Percentiles rank a stretch among this genome's conserved stretches.
Evolutionary conservation across 768 basidiomycete species (phyloP).

Genomic region (Leccinellum albellum): DNA sequence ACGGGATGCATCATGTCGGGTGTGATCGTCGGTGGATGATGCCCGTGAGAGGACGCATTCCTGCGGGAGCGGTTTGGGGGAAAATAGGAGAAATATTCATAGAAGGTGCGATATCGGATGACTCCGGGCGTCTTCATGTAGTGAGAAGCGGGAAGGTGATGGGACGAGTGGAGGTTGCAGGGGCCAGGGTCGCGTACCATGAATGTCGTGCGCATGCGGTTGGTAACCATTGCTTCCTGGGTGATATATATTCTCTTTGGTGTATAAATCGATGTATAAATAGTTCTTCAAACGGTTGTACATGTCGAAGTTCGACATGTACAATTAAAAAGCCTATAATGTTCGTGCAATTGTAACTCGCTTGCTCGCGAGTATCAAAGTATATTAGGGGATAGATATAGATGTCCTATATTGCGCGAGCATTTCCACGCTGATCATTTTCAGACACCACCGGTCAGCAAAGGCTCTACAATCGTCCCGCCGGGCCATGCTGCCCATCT

Average conservation of each 20-base stretch:
- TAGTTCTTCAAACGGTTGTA: no score
- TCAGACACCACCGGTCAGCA: constrained; percentile 84
- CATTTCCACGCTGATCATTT: constrained; percentile 94
- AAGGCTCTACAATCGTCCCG: constrained; percentile 91
- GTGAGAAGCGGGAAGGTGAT: background rate
- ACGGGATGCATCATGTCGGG: background rate
- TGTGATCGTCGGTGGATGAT: background rate
- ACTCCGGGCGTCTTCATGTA: background rate
- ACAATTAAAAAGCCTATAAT: background rate
- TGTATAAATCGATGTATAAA: no score
- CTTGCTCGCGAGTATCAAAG: background rate
- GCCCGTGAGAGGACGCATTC: background rate
- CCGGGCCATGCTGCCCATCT: constrained; percentile 87
- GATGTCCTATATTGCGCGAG: constrained; percentile 43
- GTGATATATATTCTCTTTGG: no score
- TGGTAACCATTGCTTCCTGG: no score
- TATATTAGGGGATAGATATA: background rate
- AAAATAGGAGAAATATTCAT: background rate
- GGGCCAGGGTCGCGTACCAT: no score
- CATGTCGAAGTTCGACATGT: no score
- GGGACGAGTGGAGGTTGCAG: no score
- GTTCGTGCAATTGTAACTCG: background rate
- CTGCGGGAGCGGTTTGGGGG: background rate
- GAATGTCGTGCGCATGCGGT: no score
- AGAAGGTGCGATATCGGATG: background rate